Evolutionary conservation across 2,329 filamentous ascomycete species (phyloP), one percentile per base, ranked within the genome.

Genomic region (Fusarium sp.): DNA sequence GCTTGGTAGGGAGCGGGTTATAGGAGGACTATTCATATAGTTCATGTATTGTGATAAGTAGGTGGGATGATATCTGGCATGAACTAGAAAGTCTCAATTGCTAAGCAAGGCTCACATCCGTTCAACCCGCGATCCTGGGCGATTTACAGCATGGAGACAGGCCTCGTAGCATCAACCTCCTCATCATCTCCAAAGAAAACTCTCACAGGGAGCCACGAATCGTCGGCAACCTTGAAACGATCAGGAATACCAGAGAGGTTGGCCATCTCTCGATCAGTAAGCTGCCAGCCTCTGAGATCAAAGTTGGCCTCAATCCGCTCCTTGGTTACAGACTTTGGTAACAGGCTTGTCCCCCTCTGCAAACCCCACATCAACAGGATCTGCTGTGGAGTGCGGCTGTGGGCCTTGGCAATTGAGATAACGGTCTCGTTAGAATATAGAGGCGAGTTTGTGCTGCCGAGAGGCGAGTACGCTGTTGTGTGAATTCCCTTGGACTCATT

Each of bases 381-480:
- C 54, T 65, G 39, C 39, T 65, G 63, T 4, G 52, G 10, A 29
- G 63, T 59, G 8, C 52, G 41, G 9, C 24, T 29, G 20, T 60
- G 48, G 8, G 37, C 4, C 16, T 65, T 31, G 11, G 50, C 37
- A 16, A 65, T 48, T 6, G 62, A 58, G 5, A 16, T 43, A 5
- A 65, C 37, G 1, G 31, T 41, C 6, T 65, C 33, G 29, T 65
- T 58, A 24, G 37, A 45, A 8, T 58, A 59, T 24, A 65, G 27
- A 10, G 62, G 62, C 13, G 62, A 64, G 24, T 64, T 64, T 4
- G 62, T 65, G 63, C 52, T 65, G 10, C 63, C 63, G 11, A 65
- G 52, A 3, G 64, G 64, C 7, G 64, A 65, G 22, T 65, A 61
- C 18, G 64, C 56, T 29, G 64, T 52, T 31, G 56, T 61, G 27